These are phyloP conservation scores for Pinus tabuliformis DNA, from an alignment of 75 land plant genomes.

Conservation along the genomic window DNA sequence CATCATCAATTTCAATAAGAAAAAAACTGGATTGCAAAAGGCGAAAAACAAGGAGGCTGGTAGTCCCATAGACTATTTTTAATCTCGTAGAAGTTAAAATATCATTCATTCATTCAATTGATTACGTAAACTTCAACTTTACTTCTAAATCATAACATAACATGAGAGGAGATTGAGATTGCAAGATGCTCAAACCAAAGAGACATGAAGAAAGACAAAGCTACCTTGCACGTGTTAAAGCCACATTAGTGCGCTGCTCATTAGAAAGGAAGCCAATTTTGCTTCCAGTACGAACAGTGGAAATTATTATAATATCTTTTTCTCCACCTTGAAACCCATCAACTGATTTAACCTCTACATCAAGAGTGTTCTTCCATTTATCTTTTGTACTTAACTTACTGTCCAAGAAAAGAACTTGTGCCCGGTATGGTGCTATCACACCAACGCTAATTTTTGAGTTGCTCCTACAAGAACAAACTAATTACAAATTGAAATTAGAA, in stretches of 20 bases:
- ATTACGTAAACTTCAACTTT: too few relatives aligned
- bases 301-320: slow-evolving; percentile 72
- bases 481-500: slow-evolving; percentile 3
- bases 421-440: slow-evolving; percentile 69
- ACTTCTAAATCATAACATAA: too few relatives aligned
- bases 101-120: too few relatives aligned
- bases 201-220: neutral
- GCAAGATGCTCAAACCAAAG: neutral
- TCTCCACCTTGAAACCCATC: slow-evolving; percentile 97
- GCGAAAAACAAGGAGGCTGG: too few relatives aligned
- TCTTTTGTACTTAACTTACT: slow-evolving; percentile 20
- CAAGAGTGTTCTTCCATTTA: slow-evolving; percentile 20
- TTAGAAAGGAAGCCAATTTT: slow-evolving; percentile 59
- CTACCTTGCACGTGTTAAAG: slow-evolving; percentile 86
- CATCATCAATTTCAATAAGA: too few relatives aligned
- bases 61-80: too few relatives aligned
- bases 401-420: slow-evolving; percentile 59
- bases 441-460: slow-evolving; percentile 43
- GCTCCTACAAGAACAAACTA: slow-evolving; percentile 26
- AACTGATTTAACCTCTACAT: slow-evolving; percentile 60
- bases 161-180: slow-evolving; percentile 5
- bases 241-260: slow-evolving; percentile 70
- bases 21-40: too few relatives aligned
- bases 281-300: slow-evolving; percentile 59
- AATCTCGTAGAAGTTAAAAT: too few relatives aligned